Evolutionary conservation across 2,329 filamentous ascomycete genomes (phyloP).

Genomic region (Diplodia mutila): DNA sequence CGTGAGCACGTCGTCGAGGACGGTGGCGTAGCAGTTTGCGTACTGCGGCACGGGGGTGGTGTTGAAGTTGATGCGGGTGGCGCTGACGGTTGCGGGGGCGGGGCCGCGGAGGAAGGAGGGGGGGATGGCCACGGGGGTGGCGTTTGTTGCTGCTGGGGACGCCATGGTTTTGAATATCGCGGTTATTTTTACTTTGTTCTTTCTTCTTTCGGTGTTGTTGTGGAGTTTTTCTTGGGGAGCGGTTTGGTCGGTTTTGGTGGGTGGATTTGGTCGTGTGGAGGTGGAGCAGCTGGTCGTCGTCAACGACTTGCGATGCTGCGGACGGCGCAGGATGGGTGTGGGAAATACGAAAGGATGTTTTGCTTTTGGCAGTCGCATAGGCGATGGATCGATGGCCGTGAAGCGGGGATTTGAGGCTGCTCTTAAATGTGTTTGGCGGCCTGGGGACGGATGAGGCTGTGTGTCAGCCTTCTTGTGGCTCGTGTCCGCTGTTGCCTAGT

Average conservation of each 20-base stretch:
- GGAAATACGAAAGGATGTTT: background rate
- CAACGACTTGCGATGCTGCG: background rate
- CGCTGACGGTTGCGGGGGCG: constrained; percentile 50
- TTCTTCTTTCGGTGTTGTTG: background rate
- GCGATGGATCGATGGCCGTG: background rate
- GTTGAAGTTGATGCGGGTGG: constrained; percentile 59
- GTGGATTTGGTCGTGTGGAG: background rate
- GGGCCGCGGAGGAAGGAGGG: constrained; percentile 53
- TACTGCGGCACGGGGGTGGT: constrained; percentile 51
- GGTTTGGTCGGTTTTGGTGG: background rate
- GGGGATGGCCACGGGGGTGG: constrained; percentile 41
- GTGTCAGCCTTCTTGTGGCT: constrained; percentile 5
- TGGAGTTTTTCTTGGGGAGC: background rate
- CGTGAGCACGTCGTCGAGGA: constrained; percentile 67
- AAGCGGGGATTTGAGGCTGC: background rate
- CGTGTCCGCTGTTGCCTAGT: constrained; percentile 16
- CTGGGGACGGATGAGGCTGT: background rate
- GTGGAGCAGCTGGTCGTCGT: background rate
- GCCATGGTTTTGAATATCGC: background rate
- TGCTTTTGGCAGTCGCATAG: background rate
- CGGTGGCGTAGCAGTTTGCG: constrained; percentile 59
- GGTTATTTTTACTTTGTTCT: background rate
- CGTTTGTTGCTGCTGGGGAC: background rate
- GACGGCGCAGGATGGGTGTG: background rate
- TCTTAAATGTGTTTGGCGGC: background rate